Base-by-base conservation (phyloP, 2,329 filamentous ascomycete genomes). In the Arthrobotrys pseudoclavata region DNA sequence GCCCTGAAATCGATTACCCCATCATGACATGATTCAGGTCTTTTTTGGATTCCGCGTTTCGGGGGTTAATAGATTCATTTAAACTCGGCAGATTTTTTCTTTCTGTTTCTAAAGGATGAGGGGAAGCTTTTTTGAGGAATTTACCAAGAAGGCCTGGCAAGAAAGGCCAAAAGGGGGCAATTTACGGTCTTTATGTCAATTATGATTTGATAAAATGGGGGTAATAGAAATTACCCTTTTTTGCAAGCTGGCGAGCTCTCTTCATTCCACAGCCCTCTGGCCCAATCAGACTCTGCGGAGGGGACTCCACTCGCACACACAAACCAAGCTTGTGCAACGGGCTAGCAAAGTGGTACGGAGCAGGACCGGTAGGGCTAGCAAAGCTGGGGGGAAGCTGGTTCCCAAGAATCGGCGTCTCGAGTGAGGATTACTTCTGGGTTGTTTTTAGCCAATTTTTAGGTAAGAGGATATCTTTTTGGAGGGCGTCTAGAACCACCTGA, bases 131-230 rank as follows among this genome's bases (percentile, higher is more conserved):
- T 40, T 40, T 61, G 29, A 61, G 47, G 50, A 64, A 69, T 60
- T 61, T 63, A 55, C 67, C 67, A 71, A 69, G 61, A 77, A 55
- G 57, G 42, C 29, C 64, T 70, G 62, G 62, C 70, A 55, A 34
- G 20, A 69, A 48, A 68, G 26, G 48, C 50, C 47, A 34, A 76
- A 68, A 71, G 45, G 60, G 53, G 62, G 69, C 69, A 74, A 74
- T 74, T 63, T 74, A 34, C 24, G 18, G 69, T 67, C 62, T 74
- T 66, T 74, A 74, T 74, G 69, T 67, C 48, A 68, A 74, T 67
- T 74, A 50, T 61, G 52, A 67, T 77, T 77, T 68, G 70, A 77
- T 77, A 77, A 77, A 77, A 77, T 70, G 74, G 74, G 74, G 74
- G 74, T 77, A 77, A 77, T 77, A 31, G 61, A 77, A 77, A 76